phyloP scores from a whole-genome alignment of 2,329 filamentous ascomycete species.

The Clathrospora elynae region DNA sequence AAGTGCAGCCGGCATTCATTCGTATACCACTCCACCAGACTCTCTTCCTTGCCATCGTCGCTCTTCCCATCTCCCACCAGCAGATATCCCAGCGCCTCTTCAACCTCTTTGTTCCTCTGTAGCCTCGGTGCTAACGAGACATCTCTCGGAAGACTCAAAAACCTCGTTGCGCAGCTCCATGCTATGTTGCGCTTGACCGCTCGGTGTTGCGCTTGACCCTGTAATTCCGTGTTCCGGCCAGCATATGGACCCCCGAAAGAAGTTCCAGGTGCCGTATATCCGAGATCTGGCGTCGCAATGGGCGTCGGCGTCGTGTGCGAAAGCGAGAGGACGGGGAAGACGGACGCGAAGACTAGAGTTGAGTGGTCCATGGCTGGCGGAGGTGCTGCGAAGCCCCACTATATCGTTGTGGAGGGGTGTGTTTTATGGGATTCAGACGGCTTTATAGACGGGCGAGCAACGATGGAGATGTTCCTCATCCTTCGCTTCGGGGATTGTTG shows the following conservation, averaged over 20 bases:
- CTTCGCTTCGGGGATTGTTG: conserved; percentile 1
- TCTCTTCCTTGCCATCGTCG: conserved; percentile 36
- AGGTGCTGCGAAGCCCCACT: conserved; percentile 28
- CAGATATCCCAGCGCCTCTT: conserved; percentile 46
- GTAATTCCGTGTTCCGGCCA: conserved; percentile 35
- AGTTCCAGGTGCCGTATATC: conserved; percentile 46
- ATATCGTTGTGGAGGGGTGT: conserved; percentile 12
- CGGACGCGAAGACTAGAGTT: conserved; percentile 50
- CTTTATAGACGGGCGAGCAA: conserved; percentile 4
- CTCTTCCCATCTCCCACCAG: conserved; percentile 42
- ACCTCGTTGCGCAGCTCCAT: conserved; percentile 56
- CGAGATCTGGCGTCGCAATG: conserved; percentile 52
- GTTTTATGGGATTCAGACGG: background rate
- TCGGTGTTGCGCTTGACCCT: conserved; percentile 38
- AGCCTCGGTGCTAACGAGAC: conserved; percentile 24
- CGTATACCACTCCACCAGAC: conserved; percentile 53
- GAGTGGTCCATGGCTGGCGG: conserved; percentile 44
- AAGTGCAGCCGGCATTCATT: conserved; percentile 53
- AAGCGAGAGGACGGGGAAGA: conserved; percentile 52
- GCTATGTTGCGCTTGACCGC: conserved; percentile 47
- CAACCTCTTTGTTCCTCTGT: conserved; percentile 37
- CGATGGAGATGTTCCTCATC: background rate
- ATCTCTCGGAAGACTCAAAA: conserved; percentile 45
- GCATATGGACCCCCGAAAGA: conserved; percentile 49
- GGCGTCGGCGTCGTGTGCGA: conserved; percentile 52